Evolutionary conservation across 306 rosid species (phyloP), one percentile per base, ranked within the genome.

Genomic region (Acacia confusa): DNA sequence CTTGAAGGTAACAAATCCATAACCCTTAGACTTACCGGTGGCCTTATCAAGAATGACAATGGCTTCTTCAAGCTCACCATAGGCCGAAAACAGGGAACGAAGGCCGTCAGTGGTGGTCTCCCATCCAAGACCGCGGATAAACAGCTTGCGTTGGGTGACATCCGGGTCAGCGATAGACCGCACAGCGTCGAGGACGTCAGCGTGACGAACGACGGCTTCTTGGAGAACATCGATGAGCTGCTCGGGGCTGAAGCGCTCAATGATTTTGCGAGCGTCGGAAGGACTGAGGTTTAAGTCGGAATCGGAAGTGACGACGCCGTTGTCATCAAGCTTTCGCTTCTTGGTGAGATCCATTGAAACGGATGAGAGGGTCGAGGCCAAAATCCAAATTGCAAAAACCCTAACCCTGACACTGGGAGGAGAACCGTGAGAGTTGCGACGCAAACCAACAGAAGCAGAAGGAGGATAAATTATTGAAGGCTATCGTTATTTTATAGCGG

Each of bases 81-180:
- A 96, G n/a, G 97, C 13, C 22, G 99, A 92, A 85, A 96, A 96
- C 52, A 96, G 93, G 9, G 84, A 63, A 1, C 99, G 98, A 74
- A 96, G 96, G 57, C 97, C 93, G 2, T 96, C 99, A 14, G 97
- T 89, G 75, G 97, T 89, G 28, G 99, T 96, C 66, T 96, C 99
- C 92, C 97, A 96, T 1, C 99, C 98, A 17, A 96, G 97, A 28
- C 99, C 99, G 1, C 99, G 94, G 81, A 96, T 82, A 84, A 96
- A 96, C 38, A 96, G 91, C 91, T 96, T 96, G 4, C 99, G 98
- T 87, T 90, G 99, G 6, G 99, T 72, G 44, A 87, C 81, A 43
- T 93, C 99, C 2, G 91, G 57, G 63, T 96, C 98, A 0, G 94
- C 97, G 20, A 91, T 50, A 4, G 92, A 76, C 3, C 99, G 90